Evolutionary conservation across 2,329 filamentous ascomycete genomes (phyloP).

Genomic region (Venturia asperata): DNA sequence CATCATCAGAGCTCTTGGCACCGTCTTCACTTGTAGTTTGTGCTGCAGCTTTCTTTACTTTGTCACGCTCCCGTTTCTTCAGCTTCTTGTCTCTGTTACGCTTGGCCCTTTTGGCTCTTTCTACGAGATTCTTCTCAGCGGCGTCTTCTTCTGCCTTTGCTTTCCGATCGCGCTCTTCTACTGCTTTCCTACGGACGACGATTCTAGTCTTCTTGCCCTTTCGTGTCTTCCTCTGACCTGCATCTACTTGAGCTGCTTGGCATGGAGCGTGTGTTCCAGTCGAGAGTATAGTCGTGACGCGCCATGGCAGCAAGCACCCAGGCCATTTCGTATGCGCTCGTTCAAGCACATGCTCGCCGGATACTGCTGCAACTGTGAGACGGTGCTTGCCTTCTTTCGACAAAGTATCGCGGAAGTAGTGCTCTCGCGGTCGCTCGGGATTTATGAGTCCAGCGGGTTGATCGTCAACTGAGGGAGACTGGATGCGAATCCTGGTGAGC

Average conservation of each 20-base stretch:
- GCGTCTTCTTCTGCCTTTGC: not conserved
- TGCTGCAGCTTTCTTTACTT: constrained; percentile 1
- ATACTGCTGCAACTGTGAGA: constrained; percentile 1
- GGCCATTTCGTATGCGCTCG: not conserved
- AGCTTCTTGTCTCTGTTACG: constrained; percentile 13
- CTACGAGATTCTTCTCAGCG: not conserved
- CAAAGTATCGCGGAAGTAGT: constrained; percentile 11
- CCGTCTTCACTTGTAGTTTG: not conserved
- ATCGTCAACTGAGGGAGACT: not conserved
- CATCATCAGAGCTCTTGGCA: not conserved
- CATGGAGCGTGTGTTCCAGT: not conserved
- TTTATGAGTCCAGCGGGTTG: not conserved
- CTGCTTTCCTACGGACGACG: not conserved
- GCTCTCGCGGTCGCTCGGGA: constrained; percentile 2
- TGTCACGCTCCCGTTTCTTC: constrained; percentile 9
- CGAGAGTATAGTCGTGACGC: constrained; percentile 6
- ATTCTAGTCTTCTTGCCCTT: constrained; percentile 13
- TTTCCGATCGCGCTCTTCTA: constrained; percentile 2
- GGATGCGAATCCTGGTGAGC: not conserved
- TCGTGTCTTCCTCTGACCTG: not conserved
- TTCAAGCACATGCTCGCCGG: constrained; percentile 12
- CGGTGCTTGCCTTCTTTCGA: not conserved
- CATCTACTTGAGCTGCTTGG: no score
- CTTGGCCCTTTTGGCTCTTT: constrained; percentile 3
- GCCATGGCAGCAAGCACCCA: constrained; percentile 11